Base-by-base conservation (phyloP, 495 filamentous ascomycete species). In the Hypomontagnella monticulosa region DNA sequence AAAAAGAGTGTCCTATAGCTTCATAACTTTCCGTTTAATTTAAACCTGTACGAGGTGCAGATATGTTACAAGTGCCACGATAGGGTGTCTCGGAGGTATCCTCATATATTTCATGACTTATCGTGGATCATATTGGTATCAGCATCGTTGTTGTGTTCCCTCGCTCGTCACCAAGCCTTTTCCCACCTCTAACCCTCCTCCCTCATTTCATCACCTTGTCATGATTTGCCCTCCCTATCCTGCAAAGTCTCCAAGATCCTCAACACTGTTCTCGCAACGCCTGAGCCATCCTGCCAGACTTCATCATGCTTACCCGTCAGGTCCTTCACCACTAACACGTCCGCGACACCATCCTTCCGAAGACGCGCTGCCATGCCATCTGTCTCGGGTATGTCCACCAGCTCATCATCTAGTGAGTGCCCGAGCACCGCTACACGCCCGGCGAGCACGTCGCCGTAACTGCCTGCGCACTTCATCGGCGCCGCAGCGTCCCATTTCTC, bases 291-390 rank as follows among this genome's bases (percentile, higher is more conserved):
- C 52, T 54, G 30, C 68, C 72, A 73, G 6, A 67, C 49, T 44
- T 88, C 81, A 69, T 91, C 83, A 79, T 93, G 90, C n/a, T 68
- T 75, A 5, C 89, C 90, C 8, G 66, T 57, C n/a, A 91, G 61
- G 57, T 81, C 75, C 16, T 80, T 57, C 61, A 73, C 76, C 62
- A 73, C 76, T 67, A 77, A n/a, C 55, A 63, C 52, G 38, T 66
- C 65, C 58, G 52, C 42, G 19, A 82, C 58, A 20, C 67, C 61
- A 34, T 75, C 73, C 53, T 10, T 44, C 60, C 47, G 65, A 41
- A 77, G 61, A 16, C 53, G 55, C 71, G 42, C 75, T 57, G 47
- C 67, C 71, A 84, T 91, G 80, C 30, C 53, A 70, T 74, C 76
- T 88, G 87, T 51, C 73, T 79, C 77, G 51, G 69, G 73, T 85